A percentile compares a stretch with the other conserved stretches of the same genome.
Evolutionary conservation across 2,329 filamentous ascomycete species (phyloP).

Genomic region (Sclerotinia borealis): DNA sequence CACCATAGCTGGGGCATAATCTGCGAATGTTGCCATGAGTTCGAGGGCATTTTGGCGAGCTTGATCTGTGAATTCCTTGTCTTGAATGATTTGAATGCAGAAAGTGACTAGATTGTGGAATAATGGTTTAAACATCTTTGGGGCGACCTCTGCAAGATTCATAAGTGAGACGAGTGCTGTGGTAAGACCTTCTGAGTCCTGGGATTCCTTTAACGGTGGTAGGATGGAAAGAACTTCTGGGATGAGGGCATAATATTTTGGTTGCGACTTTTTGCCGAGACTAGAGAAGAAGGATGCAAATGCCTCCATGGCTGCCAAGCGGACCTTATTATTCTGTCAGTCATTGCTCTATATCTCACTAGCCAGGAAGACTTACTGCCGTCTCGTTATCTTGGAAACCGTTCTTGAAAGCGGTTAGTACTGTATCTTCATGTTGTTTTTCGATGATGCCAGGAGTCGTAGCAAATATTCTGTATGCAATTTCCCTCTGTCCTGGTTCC

Average conservation of each 20-base stretch:
- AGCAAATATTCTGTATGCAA: constrained; percentile 89
- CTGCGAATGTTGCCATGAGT: constrained; percentile 95
- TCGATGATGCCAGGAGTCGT: constrained; percentile 94
- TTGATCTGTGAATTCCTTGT: constrained; percentile 88
- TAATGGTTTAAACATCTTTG: constrained; percentile 95
- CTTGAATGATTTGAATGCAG: constrained; percentile 86
- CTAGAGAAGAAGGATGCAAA: constrained; percentile 95
- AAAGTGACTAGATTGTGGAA: constrained; percentile 92
- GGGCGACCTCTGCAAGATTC: constrained; percentile 86
- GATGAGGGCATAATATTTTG: constrained; percentile 81
- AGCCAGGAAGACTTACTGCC: constrained; percentile 47
- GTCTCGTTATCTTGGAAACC: constrained; percentile 88
- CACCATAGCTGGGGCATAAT: constrained; percentile 90
- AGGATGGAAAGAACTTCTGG: constrained; percentile 92
- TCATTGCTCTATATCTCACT: background rate
- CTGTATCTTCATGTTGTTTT: constrained; percentile 88
- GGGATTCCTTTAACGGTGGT: constrained; percentile 84
- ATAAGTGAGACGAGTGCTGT: constrained; percentile 87
- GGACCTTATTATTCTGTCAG: constrained; percentile 51
- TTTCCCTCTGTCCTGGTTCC: constrained; percentile 80
- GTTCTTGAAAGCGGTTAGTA: constrained; percentile 79
- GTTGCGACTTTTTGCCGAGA: constrained; percentile 78
- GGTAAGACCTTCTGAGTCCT: constrained; percentile 85
- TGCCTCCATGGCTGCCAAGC: constrained; percentile 90
- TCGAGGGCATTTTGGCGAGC: constrained; percentile 93